Evolutionary conservation across 1,139 yeast species (phyloP).

Genomic region (Candida sp.): DNA sequence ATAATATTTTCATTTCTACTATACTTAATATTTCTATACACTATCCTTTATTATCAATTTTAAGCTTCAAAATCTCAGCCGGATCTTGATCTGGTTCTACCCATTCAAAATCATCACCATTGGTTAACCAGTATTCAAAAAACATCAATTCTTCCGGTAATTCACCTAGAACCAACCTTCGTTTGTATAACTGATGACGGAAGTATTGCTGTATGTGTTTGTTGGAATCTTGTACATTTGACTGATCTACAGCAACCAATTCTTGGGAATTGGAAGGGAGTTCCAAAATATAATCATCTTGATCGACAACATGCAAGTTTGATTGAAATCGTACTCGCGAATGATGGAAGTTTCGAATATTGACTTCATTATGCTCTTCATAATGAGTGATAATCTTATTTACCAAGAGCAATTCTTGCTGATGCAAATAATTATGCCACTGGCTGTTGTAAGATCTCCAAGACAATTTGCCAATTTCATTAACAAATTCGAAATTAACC

Average conservation of each 20-base stretch:
- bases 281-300: slow-evolving; percentile 27
- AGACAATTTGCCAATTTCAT: slow-evolving; percentile 23
- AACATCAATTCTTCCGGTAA: slow-evolving; percentile 34
- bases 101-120: slow-evolving; percentile 40
- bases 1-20: slow-evolving; percentile 1
- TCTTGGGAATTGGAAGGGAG: slow-evolving; percentile 11
- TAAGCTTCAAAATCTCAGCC: slow-evolving; percentile 23
- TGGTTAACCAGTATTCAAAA: slow-evolving; percentile 34
- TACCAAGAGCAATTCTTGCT: slow-evolving; percentile 24
- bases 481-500: slow-evolving; percentile 13
- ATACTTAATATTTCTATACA: not conserved
- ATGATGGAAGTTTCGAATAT: slow-evolving; percentile 35
- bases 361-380: slow-evolving; percentile 40
- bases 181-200: slow-evolving; percentile 20
- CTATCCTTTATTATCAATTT: slow-evolving; percentile 4
- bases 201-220: slow-evolving; percentile 17
- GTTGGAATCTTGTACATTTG: not conserved
- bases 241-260: not conserved
- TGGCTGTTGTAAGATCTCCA: slow-evolving; percentile 32
- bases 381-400: slow-evolving; percentile 34
- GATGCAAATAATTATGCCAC: slow-evolving; percentile 18
- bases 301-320: slow-evolving; percentile 15
- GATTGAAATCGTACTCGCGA: slow-evolving; percentile 24
- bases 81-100: slow-evolving; percentile 51
- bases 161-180: slow-evolving; percentile 31